Conservation (phyloP, 441 rosid species). For the Aquilaria agallochum region DNA sequence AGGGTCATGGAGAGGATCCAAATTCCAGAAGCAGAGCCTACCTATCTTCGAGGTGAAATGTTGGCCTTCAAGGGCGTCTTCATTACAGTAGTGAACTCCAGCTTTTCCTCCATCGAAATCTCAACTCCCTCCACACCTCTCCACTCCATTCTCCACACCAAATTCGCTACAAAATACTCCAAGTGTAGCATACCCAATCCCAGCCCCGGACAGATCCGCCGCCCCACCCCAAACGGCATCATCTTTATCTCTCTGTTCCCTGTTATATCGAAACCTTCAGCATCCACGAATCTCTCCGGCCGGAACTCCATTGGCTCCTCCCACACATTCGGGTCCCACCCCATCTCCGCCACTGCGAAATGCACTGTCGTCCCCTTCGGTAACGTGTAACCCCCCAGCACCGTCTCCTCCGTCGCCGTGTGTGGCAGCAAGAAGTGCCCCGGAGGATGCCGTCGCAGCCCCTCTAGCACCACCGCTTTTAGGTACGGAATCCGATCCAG, state of each 20-base stretch:
- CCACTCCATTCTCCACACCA: conserved; percentile 18
- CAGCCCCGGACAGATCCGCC: conserved; percentile 19
- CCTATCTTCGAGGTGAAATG: not conserved
- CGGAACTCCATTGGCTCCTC: conserved; percentile 13
- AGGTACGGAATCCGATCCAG: conserved; percentile 16
- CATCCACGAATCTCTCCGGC: conserved; percentile 9
- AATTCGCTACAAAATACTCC: conserved; percentile 30
- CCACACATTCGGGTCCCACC: conserved; percentile 19
- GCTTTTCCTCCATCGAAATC: conserved; percentile 8
- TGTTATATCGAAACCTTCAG: conserved; percentile 10
- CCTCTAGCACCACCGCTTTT: conserved; percentile 23
- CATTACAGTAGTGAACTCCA: conserved; percentile 8
- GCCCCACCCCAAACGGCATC: conserved; percentile 16
- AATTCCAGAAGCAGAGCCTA: no score
- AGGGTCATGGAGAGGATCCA: no score
- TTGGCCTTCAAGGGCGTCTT: conserved; percentile 12
- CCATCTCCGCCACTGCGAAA: conserved; percentile 20
- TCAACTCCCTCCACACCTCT: conserved; percentile 7
- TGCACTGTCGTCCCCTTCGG: conserved; percentile 21
- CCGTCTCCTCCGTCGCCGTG: conserved; percentile 13
- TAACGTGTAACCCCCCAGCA: conserved; percentile 8
- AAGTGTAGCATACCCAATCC: conserved; percentile 15
- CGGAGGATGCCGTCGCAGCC: conserved; percentile 21
- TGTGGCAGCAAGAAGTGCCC: conserved; percentile 16
- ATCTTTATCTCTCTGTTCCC: conserved; percentile 16